Evolutionary conservation across 2,329 filamentous ascomycete species (phyloP).

Genomic region (Colletotrichum destructivum): DNA sequence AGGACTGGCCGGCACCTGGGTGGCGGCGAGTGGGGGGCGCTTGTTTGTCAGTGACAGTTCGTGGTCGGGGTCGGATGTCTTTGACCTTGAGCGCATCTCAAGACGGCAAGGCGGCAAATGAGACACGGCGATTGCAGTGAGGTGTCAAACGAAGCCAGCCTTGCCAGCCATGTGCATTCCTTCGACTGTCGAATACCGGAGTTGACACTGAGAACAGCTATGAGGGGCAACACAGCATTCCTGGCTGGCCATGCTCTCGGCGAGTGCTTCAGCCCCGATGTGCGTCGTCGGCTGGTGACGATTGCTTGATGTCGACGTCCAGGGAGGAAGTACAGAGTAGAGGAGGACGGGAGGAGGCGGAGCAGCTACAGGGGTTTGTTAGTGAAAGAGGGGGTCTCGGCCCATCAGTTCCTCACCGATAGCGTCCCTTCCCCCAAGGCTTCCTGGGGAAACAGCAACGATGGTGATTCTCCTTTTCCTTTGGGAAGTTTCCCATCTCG

Average conservation of each 20-base stretch:
- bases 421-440: constrained; percentile 5
- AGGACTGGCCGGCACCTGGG: constrained; percentile 11
- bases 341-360: constrained; percentile 22
- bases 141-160: constrained; percentile 10
- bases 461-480: neutral
- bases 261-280: constrained; percentile 24
- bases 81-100: neutral
- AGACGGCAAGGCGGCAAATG: constrained; percentile 1
- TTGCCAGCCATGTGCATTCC: neutral
- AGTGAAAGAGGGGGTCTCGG: constrained; percentile 14
- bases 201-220: neutral
- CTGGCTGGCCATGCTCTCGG: constrained; percentile 22
- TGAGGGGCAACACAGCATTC: constrained; percentile 6
- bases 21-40: constrained; percentile 32
- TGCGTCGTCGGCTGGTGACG: constrained; percentile 36
- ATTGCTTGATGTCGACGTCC: constrained; percentile 13
- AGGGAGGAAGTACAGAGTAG: no score
- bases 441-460: constrained; percentile 20
- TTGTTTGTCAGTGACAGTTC: constrained; percentile 30
- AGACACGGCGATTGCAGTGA: constrained; percentile 20
- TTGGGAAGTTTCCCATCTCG: neutral
- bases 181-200: neutral
- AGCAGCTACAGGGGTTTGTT: constrained; percentile 24
- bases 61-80: constrained; percentile 3
- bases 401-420: constrained; percentile 36